Percentiles rank a stretch among this genome's conserved stretches.
Conservation (phyloP, 2,329 filamentous ascomycete genomes). For the Cladosporium sp. region DNA sequence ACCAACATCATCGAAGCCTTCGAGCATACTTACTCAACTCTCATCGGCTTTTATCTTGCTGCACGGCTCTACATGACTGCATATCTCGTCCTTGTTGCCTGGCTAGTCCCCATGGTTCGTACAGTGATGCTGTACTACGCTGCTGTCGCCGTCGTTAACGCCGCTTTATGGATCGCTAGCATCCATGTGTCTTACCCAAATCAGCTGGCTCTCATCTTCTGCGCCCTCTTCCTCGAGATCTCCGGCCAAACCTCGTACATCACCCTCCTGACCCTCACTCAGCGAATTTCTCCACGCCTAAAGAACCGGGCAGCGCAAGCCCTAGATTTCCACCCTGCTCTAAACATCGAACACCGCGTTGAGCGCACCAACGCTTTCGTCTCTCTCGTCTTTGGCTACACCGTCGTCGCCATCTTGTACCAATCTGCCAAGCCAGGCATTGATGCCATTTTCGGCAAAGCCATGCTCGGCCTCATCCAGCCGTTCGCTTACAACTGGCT, state of each 20-base stretch:
- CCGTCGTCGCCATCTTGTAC: constrained; percentile 61
- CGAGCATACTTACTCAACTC: constrained; percentile 55
- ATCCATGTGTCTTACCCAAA: constrained; percentile 57
- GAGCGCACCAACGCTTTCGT: constrained; percentile 66
- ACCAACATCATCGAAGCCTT: constrained; percentile 63
- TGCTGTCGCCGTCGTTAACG: constrained; percentile 48
- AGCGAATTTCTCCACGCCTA: constrained; percentile 24
- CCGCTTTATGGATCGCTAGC: constrained; percentile 60
- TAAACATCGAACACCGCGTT: constrained; percentile 67
- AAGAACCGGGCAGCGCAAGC: constrained; percentile 34
- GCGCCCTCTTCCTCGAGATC: constrained; percentile 57
- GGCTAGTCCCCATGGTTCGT: constrained; percentile 58
- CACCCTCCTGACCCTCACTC: constrained; percentile 34
- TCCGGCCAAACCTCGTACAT: constrained; percentile 50
- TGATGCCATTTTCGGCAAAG: constrained; percentile 63
- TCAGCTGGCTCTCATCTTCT: constrained; percentile 58
- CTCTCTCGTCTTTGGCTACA: constrained; percentile 64
- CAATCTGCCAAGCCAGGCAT: constrained; percentile 56
- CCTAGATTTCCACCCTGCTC: constrained; percentile 59
- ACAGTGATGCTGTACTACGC: constrained; percentile 55
- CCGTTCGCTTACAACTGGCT: constrained; percentile 39
- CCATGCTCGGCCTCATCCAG: constrained; percentile 43
- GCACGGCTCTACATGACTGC: constrained; percentile 55
- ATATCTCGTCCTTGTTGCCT: constrained; percentile 51
- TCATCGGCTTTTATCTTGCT: constrained; percentile 62